A percentile compares a stretch with the other conserved stretches of the same genome.
Conservation (phyloP, 2,329 filamentous ascomycete species). For the Dactylellina parvicollis region DNA sequence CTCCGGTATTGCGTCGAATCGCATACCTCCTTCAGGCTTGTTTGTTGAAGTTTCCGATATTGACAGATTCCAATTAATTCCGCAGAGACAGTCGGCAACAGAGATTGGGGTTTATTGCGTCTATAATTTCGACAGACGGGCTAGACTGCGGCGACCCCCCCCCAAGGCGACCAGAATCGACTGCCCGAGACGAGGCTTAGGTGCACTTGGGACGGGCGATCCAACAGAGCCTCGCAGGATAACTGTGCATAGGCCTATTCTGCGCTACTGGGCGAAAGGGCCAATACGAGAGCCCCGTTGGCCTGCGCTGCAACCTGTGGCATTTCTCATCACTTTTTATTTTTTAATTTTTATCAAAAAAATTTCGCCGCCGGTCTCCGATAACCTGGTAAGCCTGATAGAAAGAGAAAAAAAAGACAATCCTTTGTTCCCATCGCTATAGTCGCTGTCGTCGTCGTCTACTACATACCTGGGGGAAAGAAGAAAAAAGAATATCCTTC, state of each 20-base stretch:
- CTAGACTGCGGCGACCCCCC: neutral
- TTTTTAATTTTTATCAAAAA: neutral
- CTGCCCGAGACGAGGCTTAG: constrained; percentile 3
- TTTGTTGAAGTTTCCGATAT: constrained; percentile 30
- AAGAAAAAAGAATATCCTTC: constrained; percentile 20
- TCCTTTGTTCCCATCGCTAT: constrained; percentile 16
- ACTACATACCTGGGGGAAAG: no score
- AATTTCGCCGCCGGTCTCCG: constrained; percentile 22
- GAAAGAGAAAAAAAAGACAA: no score
- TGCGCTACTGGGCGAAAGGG: constrained; percentile 14
- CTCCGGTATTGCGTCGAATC: neutral
- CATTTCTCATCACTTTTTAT: constrained; percentile 48
- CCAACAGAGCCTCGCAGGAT: constrained; percentile 53
- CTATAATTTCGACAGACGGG: neutral
- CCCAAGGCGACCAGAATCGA: neutral
- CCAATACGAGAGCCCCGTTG: constrained; percentile 40
- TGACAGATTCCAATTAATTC: neutral
- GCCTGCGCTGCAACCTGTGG: constrained; percentile 50
- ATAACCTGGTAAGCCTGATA: constrained; percentile 26
- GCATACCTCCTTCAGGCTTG: no score
- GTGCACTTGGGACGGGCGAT: constrained; percentile 12
- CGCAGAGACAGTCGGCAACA: neutral
- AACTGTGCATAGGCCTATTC: constrained; percentile 22
- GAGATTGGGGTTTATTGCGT: no score
- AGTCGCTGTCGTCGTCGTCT: no score